Evolutionary conservation across 768 basidiomycete genomes (phyloP).

Genomic region (Guyanaporus albipodus): DNA sequence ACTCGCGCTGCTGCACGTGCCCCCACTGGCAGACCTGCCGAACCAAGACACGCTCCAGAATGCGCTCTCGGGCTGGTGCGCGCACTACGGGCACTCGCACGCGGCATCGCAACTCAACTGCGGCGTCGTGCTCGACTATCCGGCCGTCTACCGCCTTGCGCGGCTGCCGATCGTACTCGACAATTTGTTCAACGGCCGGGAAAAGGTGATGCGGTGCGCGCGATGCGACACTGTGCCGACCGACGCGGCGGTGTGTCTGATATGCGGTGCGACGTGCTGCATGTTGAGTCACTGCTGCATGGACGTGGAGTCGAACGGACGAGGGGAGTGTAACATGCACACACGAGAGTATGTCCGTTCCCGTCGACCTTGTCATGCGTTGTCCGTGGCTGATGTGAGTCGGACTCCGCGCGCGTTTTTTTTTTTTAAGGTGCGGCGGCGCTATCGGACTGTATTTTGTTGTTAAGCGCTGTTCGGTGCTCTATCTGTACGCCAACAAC

Average conservation of each 20-base stretch:
- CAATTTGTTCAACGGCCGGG: slow-evolving; percentile 71
- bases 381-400: no score
- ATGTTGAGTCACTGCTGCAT: slow-evolving; percentile 91
- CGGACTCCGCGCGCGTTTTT: no score
- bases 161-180: slow-evolving; percentile 81
- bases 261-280: slow-evolving; percentile 86
- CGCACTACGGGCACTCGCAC: slow-evolving; percentile 81
- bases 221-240: slow-evolving; percentile 75
- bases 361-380: no score
- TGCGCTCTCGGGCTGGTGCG: slow-evolving; percentile 86
- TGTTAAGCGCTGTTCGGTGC: slow-evolving; percentile 84
- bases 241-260: slow-evolving; percentile 87
- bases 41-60: slow-evolving; percentile 86
- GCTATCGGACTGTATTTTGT: slow-evolving; percentile 86
- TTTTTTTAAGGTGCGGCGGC: slow-evolving; percentile 82
- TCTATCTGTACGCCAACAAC: slow-evolving; percentile 84
- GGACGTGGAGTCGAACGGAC: slow-evolving; percentile 49
- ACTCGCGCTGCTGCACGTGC: slow-evolving; percentile 70
- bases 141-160: slow-evolving; percentile 77
- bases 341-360: slow-evolving; percentile 65
- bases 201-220: slow-evolving; percentile 68
- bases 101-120: slow-evolving; percentile 75
- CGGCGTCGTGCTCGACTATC: slow-evolving; percentile 77
- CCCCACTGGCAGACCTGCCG: slow-evolving; percentile 72
- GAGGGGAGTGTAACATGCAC: slow-evolving; percentile 96